Conservation (phyloP, 805 yeast genomes). For the Saitoella complicata region DNA sequence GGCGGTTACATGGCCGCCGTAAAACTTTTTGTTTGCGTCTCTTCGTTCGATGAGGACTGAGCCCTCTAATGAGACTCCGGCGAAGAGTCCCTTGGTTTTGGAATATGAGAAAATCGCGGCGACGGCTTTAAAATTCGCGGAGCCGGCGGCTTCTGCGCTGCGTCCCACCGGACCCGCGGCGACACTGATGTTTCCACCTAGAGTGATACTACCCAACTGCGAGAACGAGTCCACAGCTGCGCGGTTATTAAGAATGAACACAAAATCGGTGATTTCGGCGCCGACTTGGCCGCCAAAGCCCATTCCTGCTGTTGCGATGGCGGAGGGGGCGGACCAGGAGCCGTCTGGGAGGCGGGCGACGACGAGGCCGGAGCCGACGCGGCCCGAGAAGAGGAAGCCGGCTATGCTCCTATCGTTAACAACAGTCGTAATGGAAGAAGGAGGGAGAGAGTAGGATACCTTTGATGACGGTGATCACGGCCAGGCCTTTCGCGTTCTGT, state of each 20-base stretch:
- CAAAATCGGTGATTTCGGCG: constrained; percentile 90
- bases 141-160: constrained; percentile 93
- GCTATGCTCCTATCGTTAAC: constrained; percentile 26
- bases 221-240: constrained; percentile 90
- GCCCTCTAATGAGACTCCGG: constrained; percentile 95
- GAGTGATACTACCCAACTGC: constrained; percentile 81
- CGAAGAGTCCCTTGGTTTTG: constrained; percentile 89
- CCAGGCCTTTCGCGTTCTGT: constrained; percentile 82
- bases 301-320: constrained; percentile 84
- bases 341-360: constrained; percentile 92
- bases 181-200: constrained; percentile 87
- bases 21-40: constrained; percentile 90
- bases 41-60: constrained; percentile 92
- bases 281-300: constrained; percentile 98
- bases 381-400: constrained; percentile 86
- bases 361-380: constrained; percentile 94
- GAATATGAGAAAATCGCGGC: constrained; percentile 89
- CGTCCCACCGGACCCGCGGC: constrained; percentile 98
- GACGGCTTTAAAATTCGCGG: constrained; percentile 73
- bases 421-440: too few relatives aligned
- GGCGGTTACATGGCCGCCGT: constrained; percentile 82
- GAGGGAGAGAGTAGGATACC: not conserved
- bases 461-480: constrained; percentile 80
- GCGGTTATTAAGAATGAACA: constrained; percentile 70
- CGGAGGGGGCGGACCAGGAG: constrained; percentile 91